Evolutionary conservation across 2,329 filamentous ascomycete species (phyloP).

Genomic region (Grosmannia penicillata): DNA sequence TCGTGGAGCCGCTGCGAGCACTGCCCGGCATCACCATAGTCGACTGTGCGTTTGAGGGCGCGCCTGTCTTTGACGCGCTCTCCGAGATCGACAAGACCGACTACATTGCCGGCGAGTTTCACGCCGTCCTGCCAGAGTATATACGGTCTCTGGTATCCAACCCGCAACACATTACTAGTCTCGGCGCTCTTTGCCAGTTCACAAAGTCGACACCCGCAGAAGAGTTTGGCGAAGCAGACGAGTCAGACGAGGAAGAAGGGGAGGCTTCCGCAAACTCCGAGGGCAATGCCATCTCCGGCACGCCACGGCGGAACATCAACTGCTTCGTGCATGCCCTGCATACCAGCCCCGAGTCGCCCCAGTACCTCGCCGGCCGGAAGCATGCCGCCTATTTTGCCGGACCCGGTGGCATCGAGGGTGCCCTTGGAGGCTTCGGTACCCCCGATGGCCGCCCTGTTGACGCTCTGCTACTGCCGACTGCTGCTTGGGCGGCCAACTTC

Average conservation of each 20-base stretch:
- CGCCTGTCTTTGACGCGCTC: conserved; percentile 1
- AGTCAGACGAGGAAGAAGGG: conserved; percentile 35
- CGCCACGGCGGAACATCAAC: conserved; percentile 7
- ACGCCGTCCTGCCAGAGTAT: conserved; percentile 39
- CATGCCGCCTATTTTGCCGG: conserved; percentile 26
- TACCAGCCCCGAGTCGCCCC: conserved; percentile 20
- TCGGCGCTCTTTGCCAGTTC: conserved; percentile 37
- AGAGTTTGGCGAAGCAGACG: conserved; percentile 47
- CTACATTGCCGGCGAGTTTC: conserved; percentile 36
- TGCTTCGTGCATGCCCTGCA: not conserved
- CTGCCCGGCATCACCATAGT: conserved; percentile 40
- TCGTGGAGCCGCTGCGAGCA: conserved; percentile 33
- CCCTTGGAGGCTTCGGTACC: conserved; percentile 6
- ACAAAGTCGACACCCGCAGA: conserved; percentile 38
- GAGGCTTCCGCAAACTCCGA: too few relatives aligned
- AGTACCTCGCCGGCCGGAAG: not conserved
- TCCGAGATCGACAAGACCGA: not conserved
- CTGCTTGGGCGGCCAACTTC: conserved; percentile 35
- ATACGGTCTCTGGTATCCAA: conserved; percentile 40
- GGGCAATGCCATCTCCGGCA: too few relatives aligned
- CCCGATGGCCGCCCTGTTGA: conserved; percentile 33
- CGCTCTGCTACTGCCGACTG: conserved; percentile 44
- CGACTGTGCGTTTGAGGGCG: conserved; percentile 28
- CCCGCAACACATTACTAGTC: conserved; percentile 34
- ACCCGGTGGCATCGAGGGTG: conserved; percentile 42